Evolutionary conservation across 768 basidiomycete genomes (phyloP), one percentile per base, ranked within the genome.

Genomic region (Termitomyces sp.): DNA sequence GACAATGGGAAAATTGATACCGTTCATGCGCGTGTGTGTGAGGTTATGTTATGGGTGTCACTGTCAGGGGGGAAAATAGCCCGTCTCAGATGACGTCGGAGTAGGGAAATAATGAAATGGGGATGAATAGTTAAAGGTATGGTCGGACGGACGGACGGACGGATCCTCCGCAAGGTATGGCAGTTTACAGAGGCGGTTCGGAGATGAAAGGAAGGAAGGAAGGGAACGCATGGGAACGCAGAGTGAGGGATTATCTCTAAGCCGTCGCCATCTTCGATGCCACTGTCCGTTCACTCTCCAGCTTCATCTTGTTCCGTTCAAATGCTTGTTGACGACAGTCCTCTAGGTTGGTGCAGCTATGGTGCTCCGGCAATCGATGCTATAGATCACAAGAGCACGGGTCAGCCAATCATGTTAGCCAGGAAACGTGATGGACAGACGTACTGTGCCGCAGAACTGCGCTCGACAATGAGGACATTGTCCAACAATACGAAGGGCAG

Each of bases 291-390:
- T 94, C 92, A 62, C 85, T 84, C 78, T 93, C 91, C 55, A 94
- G 74, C 74, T 90, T 90, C 51, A 74, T 78, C 82, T 93, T 93
- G 77, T 94, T 93, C 65, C 82, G 79, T 61, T 91, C 84, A 66
- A 93, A 94, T 19, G 92, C 92, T 70, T 90, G 87, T 69, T 91
- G 87, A 59, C 87, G 77, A 73, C 92, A 94, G 69, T 85, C 85
- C 66, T 89, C 85, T 58, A 95, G 74, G 58, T 92, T 87, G 61
- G 82, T 80, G 74, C 92, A 95, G 53, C 80, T 79, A 69, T 95
- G 92, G 62, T 90, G 89, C 68, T 94, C 93, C 7, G 93, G 91
- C 60, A 95, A 78, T 57, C 92, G 88, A 67, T 94, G 93, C 88
- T 93, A 54, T 30, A 62, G 56, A 55, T 24, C 55, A 34, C 12